phyloP scores from a whole-genome alignment of 352 stramenopile genomes.

The Globisporangium heterothallicum region DNA sequence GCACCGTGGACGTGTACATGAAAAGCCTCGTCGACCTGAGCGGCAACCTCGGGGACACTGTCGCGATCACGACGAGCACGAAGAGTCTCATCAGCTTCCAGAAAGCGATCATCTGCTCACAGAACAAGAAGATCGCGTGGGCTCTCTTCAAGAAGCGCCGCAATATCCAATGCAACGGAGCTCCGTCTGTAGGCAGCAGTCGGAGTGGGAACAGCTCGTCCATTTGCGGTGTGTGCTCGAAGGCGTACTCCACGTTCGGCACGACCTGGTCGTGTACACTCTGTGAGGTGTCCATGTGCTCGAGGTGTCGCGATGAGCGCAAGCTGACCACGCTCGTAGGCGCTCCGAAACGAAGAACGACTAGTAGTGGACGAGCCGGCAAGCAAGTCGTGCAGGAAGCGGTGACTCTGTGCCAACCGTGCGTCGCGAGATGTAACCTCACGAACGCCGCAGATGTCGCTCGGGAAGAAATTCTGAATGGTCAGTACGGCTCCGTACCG shows the following conservation, averaged over 20 bases:
- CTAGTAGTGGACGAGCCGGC: no score
- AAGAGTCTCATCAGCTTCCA: constrained; percentile 17
- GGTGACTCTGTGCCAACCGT: constrained; percentile 4
- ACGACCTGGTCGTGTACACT: constrained; percentile 1
- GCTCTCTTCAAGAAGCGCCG: constrained; percentile 1
- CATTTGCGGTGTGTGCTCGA: constrained; percentile 3
- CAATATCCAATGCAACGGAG: no score
- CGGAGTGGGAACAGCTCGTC: not conserved
- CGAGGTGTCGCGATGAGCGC: constrained; percentile 10
- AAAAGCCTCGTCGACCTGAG: constrained; percentile 33
- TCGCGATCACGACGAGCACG: constrained; percentile 24
- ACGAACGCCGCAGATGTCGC: constrained; percentile 1
- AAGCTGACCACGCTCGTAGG: constrained; percentile 5
- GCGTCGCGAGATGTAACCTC: not conserved
- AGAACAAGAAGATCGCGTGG: constrained; percentile 27
- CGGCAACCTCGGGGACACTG: constrained; percentile 22
- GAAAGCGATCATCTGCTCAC: constrained; percentile 24
- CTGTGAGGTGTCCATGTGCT: constrained; percentile 6
- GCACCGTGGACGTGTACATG: constrained; percentile 42
- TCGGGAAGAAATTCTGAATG: constrained; percentile 7
- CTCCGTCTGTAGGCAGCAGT: not conserved
- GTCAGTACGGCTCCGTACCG: constrained; percentile 3
- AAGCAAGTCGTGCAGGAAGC: not conserved
- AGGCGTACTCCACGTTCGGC: constrained; percentile 3
- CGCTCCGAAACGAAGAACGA: no score